Conservation (phyloP, 1,139 yeast species). For the Geotrichum macrosporum region DNA sequence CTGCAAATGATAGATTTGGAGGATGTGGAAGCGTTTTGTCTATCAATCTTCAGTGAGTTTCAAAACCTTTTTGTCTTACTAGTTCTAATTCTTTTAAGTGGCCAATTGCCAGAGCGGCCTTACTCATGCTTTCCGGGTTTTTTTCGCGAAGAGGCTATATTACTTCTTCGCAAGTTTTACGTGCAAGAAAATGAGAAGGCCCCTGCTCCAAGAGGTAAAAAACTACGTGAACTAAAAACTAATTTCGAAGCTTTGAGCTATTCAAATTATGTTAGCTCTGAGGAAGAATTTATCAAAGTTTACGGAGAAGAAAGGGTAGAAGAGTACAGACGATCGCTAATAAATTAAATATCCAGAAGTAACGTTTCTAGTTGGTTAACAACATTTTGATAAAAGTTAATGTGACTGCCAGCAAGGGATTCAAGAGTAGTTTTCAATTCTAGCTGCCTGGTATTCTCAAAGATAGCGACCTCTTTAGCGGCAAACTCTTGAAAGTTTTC, state of each 20-base stretch:
- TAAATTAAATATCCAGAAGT: not conserved
- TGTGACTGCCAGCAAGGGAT: slow-evolving; percentile 69
- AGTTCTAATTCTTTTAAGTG: not conserved
- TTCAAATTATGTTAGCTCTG: slow-evolving; percentile 43
- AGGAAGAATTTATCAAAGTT: slow-evolving; percentile 45
- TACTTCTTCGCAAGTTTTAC: slow-evolving; percentile 75
- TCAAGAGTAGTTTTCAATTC: slow-evolving; percentile 72
- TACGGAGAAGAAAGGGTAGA: slow-evolving; percentile 47
- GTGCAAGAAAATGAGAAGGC: slow-evolving; percentile 80
- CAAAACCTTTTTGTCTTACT: not conserved
- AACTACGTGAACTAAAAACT: slow-evolving; percentile 66
- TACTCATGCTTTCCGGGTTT: slow-evolving; percentile 74
- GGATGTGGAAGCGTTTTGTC: slow-evolving; percentile 85
- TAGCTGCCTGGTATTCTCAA: slow-evolving; percentile 72
- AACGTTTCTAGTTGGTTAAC: slow-evolving; percentile 63
- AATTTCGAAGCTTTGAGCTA: slow-evolving; percentile 59
- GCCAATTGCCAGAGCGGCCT: slow-evolving; percentile 32
- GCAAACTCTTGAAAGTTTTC: slow-evolving; percentile 65
- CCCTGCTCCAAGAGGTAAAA: slow-evolving; percentile 73
- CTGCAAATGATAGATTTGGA: slow-evolving; percentile 93
- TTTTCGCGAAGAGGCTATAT: slow-evolving; percentile 73
- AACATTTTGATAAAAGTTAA: slow-evolving; percentile 67
- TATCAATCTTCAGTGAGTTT: slow-evolving; percentile 27
- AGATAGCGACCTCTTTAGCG: slow-evolving; percentile 68
- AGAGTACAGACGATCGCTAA: slow-evolving; percentile 7